Conservation (phyloP, 2,329 filamentous ascomycete genomes). For the Blastomyces gilchristii region DNA sequence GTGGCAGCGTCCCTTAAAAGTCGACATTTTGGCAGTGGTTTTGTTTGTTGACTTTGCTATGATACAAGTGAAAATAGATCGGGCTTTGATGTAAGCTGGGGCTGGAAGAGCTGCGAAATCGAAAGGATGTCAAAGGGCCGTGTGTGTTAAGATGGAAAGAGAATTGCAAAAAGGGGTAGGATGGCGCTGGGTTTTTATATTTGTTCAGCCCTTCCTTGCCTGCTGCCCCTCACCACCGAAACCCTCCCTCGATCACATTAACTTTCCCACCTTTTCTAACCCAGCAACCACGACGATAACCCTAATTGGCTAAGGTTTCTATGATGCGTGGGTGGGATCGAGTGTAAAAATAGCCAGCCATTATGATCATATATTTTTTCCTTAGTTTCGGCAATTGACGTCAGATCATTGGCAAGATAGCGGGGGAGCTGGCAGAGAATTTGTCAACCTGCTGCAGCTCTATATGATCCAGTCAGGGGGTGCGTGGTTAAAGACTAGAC, state of each 20-base stretch:
- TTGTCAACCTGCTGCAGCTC: conserved; percentile 2
- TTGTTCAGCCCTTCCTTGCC: background rate
- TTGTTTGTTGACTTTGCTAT: background rate
- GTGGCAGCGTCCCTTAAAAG: conserved; percentile 44
- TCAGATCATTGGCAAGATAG: background rate
- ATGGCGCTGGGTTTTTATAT: background rate
- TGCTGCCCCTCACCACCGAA: background rate
- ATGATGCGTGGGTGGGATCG: background rate
- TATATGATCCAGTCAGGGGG: background rate
- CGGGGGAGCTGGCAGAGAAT: background rate
- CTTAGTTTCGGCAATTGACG: background rate
- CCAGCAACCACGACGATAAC: background rate
- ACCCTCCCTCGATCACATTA: background rate
- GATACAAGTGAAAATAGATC: background rate
- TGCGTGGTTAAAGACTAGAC: background rate
- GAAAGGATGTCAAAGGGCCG: background rate
- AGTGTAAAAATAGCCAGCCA: background rate
- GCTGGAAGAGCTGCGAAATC: background rate
- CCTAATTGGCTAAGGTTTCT: background rate
- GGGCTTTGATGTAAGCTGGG: background rate
- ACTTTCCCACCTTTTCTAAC: background rate
- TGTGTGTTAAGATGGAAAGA: background rate
- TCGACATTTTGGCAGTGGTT: conserved; percentile 29
- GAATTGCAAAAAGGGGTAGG: background rate
- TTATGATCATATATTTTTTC: background rate